Conservation (phyloP, 1,284 basidiomycete species). For the Sporisorium scitamineum region DNA sequence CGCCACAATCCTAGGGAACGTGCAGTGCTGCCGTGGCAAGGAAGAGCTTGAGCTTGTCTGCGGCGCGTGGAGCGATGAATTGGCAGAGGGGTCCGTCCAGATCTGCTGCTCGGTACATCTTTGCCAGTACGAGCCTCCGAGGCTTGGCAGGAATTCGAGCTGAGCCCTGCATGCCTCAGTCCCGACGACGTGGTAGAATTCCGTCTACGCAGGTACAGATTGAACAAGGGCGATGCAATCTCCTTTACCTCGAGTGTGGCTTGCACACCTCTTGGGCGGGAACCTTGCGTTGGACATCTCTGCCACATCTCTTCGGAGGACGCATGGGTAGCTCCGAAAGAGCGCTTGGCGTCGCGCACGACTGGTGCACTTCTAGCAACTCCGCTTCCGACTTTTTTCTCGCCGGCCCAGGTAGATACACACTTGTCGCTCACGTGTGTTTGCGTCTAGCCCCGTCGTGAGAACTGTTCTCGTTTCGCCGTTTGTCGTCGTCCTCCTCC, state of each 20-base stretch:
- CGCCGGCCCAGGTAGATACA: too few species aligned
- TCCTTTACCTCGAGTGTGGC: background rate
- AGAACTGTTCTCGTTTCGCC: background rate
- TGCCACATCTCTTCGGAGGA: too few species aligned
- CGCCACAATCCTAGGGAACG: background rate
- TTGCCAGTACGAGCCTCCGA: conserved; percentile 13
- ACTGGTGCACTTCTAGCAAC: too few species aligned
- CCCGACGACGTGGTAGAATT: too few species aligned
- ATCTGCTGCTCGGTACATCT: conserved; percentile 1
- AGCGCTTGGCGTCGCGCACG: too few species aligned
- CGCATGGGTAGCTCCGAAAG: too few species aligned
- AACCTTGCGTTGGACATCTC: background rate
- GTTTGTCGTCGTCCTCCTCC: background rate
- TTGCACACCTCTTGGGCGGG: conserved; percentile 1
- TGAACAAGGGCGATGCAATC: background rate
- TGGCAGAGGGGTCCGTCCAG: too few species aligned
- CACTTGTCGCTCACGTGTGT: background rate
- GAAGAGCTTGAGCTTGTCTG: too few species aligned
- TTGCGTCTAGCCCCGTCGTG: too few species aligned
- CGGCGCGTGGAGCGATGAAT: too few species aligned
- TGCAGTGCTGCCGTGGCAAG: background rate
- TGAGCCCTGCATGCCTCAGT: conserved; percentile 4
- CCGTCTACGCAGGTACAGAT: conserved; percentile 8
- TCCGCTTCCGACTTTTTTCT: too few species aligned
- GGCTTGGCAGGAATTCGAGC: conserved; percentile 23